Evolutionary conservation across 106 monocot species (phyloP), one percentile per base, ranked within the genome.

Genomic region (Posidonia australis): DNA sequence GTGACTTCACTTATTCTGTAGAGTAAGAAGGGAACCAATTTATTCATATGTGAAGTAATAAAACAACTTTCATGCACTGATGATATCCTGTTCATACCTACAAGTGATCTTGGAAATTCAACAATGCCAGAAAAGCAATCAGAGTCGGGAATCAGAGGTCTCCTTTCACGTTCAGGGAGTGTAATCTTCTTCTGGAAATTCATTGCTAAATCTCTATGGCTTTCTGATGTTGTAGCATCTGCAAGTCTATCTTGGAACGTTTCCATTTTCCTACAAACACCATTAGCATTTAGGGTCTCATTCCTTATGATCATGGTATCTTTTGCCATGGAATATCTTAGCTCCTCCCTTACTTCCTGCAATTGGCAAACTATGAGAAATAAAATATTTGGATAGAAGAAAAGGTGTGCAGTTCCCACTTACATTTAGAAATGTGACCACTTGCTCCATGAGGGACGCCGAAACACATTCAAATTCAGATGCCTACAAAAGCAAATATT

Each of bases 111-210:
- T 28, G 77, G 62, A 45, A 75, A 28, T 10, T 77, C 72, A 19
- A 56, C 10, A 66, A 46, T 30, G 0, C 63, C 44, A 10, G 46
- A 46, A 54, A 60, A 51, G 29, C 32, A 22, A 51, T 63, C 28
- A 16, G 32, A 51, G 44, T 69, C 55, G 45, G n/a, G 12, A 62
- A 31, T 13, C 18, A 17, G 20, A 10, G 49, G 24, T 42, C 60
- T 46, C 36, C 23, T 69, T 13, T 47, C 65, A 71, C 74, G 58
- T 64, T 78, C 67, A 57, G 75, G 17, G 27, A 83, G 76, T 60
- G 83, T 79, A 30, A 89, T 81, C 67, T 93, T 93, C 77, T 89
- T 93, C 64, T 93, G 93, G 51, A 89, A 93, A 74, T 93, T 81
- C 24, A 86, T 44, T 49, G 27, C 44, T 3, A 63, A 14, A 56